Percentiles rank a stretch among this genome's conserved stretches.
These are phyloP conservation scores for Pseudogymnoascus destructans DNA, from an alignment of 2,329 filamentous ascomycete species.

Conservation along the genomic window DNA sequence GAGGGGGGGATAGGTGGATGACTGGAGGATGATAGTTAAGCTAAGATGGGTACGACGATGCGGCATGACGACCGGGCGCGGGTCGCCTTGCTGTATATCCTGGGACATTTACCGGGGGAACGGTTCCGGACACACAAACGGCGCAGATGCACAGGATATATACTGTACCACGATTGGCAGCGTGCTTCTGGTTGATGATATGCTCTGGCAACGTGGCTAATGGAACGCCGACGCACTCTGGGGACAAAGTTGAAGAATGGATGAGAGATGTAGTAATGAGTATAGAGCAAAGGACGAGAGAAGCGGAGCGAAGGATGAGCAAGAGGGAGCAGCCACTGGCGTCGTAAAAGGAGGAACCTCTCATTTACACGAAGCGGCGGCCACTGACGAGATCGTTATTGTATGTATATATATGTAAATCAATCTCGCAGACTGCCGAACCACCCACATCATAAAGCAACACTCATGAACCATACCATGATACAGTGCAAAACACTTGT, in stretches of 20 bases:
- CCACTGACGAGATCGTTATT: not conserved
- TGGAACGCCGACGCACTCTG: not conserved
- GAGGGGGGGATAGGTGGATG: not conserved
- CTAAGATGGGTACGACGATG: not conserved
- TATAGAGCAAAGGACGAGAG: not conserved
- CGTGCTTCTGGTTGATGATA: not conserved
- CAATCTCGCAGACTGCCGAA: not conserved
- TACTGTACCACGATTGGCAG: not conserved
- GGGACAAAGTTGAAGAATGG: not conserved
- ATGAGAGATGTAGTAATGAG: not conserved
- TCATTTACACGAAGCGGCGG: not conserved
- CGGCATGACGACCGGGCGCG: not conserved
- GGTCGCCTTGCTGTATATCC: not conserved
- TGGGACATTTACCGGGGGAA: not conserved
- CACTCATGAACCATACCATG: not conserved
- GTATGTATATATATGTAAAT: not conserved
- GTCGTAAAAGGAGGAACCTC: not conserved
- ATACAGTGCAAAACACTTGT: not conserved
- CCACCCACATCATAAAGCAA: not conserved
- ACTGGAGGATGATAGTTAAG: not conserved
- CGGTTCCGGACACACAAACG: not conserved
- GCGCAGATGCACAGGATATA: not conserved
- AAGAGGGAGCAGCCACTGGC: not conserved
- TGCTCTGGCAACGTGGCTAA: not conserved
- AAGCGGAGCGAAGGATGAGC: not conserved